These are phyloP conservation scores for Fusarium sororula DNA, from an alignment of 2,329 filamentous ascomycete species.

Conservation along the genomic window DNA sequence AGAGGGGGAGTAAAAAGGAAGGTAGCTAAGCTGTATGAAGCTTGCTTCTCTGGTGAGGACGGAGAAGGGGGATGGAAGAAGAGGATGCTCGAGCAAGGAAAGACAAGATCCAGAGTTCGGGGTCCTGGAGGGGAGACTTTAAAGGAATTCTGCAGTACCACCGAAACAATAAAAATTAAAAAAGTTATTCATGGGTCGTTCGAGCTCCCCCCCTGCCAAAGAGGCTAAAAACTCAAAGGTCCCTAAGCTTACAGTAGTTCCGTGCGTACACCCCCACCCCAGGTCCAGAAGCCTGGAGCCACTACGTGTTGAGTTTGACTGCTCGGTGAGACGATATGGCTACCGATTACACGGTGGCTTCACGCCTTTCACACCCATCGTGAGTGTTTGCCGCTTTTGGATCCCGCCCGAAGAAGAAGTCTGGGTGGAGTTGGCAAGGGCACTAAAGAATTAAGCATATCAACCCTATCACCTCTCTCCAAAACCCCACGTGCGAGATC, in stretches of 20 bases:
- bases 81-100: slow-evolving; percentile 25
- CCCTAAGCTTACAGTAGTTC: neutral
- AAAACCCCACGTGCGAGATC: slow-evolving; percentile 29
- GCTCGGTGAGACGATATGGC: slow-evolving; percentile 39
- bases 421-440: neutral
- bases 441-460: slow-evolving; percentile 34
- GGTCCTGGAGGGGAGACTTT: slow-evolving; percentile 26
- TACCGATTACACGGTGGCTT: slow-evolving; percentile 26
- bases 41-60: neutral
- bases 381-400: slow-evolving; percentile 24
- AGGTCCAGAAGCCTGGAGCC: slow-evolving; percentile 14
- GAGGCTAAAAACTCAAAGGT: slow-evolving; percentile 6
- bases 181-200: neutral
- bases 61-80: slow-evolving; percentile 3
- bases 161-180: neutral
- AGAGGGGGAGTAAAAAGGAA: neutral
- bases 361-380: slow-evolving; percentile 4
- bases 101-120: neutral
- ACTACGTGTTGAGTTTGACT: neutral
- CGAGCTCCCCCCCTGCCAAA: neutral
- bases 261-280: slow-evolving; percentile 3
- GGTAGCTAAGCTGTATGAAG: slow-evolving; percentile 14
- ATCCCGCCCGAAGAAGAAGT: neutral
- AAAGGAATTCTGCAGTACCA: slow-evolving; percentile 16
- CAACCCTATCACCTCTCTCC: slow-evolving; percentile 19